phyloP scores from a whole-genome alignment of 768 basidiomycete genomes.

The Lyophyllum semitale region DNA sequence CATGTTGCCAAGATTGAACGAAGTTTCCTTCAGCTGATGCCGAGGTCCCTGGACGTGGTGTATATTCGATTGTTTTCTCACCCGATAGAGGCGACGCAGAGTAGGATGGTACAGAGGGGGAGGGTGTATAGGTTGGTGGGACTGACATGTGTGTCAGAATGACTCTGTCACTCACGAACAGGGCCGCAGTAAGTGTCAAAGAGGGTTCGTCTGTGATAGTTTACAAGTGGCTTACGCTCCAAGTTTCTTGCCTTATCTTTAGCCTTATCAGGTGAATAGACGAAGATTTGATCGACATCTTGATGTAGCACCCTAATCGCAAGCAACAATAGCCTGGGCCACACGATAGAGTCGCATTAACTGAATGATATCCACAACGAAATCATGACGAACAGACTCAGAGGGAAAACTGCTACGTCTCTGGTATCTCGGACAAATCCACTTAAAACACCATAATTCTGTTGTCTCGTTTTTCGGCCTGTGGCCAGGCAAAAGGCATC shows the following conservation, averaged over 20 bases:
- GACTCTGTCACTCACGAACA: background rate
- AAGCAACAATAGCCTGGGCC: background rate
- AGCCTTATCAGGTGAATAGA: background rate
- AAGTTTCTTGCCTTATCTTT: background rate
- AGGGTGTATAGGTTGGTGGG: slow-evolving; percentile 9
- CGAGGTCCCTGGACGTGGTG: slow-evolving; percentile 30
- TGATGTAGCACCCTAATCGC: background rate
- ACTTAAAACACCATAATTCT: slow-evolving; percentile 20
- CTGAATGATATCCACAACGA: slow-evolving; percentile 34
- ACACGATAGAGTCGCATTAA: slow-evolving; percentile 8
- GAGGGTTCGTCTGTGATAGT: no score
- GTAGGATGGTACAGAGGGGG: slow-evolving; percentile 28
- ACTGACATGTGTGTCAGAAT: slow-evolving; percentile 4
- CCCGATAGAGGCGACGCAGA: slow-evolving; percentile 31
- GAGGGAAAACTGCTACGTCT: slow-evolving; percentile 45
- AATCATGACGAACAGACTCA: slow-evolving; percentile 40
- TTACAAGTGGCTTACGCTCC: no score
- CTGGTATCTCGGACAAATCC: slow-evolving; percentile 39
- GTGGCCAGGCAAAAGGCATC: background rate
- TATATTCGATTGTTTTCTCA: slow-evolving; percentile 39
- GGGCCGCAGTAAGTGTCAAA: background rate
- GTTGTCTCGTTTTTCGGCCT: background rate
- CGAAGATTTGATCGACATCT: background rate
- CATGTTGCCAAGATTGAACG: slow-evolving; percentile 32
- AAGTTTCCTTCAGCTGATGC: slow-evolving; percentile 24